Base-by-base conservation (phyloP, 2,329 filamentous ascomycete species). In the Alternaria alternata region DNA sequence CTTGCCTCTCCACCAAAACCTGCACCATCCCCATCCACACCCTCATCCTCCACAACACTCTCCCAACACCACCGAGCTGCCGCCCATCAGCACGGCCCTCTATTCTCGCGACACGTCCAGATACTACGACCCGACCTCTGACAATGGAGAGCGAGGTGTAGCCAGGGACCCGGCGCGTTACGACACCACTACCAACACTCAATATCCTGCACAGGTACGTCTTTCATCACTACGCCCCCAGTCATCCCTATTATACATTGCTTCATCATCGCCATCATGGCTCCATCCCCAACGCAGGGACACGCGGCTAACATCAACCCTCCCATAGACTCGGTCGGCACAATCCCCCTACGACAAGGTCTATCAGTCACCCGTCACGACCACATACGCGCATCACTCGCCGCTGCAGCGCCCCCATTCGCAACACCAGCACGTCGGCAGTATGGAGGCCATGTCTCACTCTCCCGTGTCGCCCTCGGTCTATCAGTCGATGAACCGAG, bases 51-150 rank as follows among this genome's bases (percentile, higher is more conserved):
- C 64, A 7, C 44, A 52, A 12, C 39, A 24, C 39, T 62, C 77
- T 53, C 80, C 81, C 39, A 58, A 73, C 43, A 77, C 77, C 54
- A 69, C 77, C 64, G 77, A 77, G 63, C 75, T 81, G 46, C 80
- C 78, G 61, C 73, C 78, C 65, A 75, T 80, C 69, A 73, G 68
- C 70, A 74, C 76, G 57, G 75, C 75, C 69, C 63, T 78, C 64
- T 78, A 79, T 65, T 54, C 69, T 54, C 79, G 80, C 71, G 79
- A 80, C 63, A 74, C 75, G 18, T 79, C 80, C 54, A 79, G 78
- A 69, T 84, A 83, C 76, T 84, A 84, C 75, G 82, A 84, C 69
- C 82, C 82, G 7, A 81, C 80, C 42, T 79, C 79, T 58, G 81
- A 83, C 67, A 78, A 80, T 69, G 79, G 80, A 65, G 68, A 75